A percentile compares a stretch with the other conserved stretches of the same genome.
Conservation (phyloP, 495 filamentous ascomycete species). For the Wilcoxina mikolae region DNA sequence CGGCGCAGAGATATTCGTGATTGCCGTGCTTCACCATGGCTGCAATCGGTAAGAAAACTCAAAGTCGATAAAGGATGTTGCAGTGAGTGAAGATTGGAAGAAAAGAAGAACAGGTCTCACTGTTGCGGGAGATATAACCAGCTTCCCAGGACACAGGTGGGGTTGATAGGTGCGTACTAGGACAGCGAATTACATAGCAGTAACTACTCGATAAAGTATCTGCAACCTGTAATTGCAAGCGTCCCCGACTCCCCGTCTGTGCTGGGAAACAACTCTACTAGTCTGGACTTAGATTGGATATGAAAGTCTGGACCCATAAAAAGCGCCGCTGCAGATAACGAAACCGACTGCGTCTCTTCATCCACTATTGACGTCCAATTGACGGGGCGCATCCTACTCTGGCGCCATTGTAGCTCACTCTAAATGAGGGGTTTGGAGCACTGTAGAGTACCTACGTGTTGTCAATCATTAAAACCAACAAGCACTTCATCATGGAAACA, state of each 20-base stretch:
- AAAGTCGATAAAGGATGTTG: neutral
- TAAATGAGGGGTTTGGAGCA: too few species aligned
- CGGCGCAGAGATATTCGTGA: conserved; percentile 66
- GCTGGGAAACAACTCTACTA: neutral
- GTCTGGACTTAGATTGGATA: neutral
- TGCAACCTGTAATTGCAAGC: neutral
- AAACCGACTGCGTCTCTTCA: neutral
- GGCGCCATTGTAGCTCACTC: too few species aligned
- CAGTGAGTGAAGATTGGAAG: neutral
- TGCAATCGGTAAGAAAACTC: neutral
- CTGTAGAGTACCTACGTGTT: too few species aligned
- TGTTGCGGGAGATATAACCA: neutral
- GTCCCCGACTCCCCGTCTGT: neutral
- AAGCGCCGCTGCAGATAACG: neutral
- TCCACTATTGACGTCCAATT: too few species aligned
- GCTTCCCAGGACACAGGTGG: neutral
- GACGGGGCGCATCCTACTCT: too few species aligned
- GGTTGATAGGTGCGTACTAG: neutral
- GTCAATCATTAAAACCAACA: too few species aligned
- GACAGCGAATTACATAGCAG: neutral
- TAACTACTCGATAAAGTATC: neutral
- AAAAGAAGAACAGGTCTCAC: neutral
- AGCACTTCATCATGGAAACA: too few species aligned
- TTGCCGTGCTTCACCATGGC: conserved; percentile 76
- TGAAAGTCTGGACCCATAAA: neutral